Evolutionary conservation across 495 filamentous ascomycete species (phyloP).

Genomic region (Penicillium nucicola): DNA sequence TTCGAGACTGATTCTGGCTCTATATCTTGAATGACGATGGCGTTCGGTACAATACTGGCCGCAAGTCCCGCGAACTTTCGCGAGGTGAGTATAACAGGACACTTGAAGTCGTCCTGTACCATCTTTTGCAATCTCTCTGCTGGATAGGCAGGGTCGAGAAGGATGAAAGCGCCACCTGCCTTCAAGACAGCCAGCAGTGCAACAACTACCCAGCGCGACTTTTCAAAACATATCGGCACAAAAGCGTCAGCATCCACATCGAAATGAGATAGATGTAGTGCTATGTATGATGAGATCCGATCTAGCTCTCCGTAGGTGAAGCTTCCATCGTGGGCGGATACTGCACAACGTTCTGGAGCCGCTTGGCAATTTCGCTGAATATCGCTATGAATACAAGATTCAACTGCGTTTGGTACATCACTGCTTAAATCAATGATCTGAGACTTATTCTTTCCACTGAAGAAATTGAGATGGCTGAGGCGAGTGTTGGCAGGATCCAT

Average conservation of each 20-base stretch:
- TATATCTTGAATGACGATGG: neutral
- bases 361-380: neutral
- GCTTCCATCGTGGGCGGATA: conserved; percentile 46
- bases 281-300: conserved; percentile 23
- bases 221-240: conserved; percentile 43
- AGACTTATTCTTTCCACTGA: conserved; percentile 8
- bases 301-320: conserved; percentile 50
- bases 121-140: neutral
- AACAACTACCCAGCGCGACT: conserved; percentile 39
- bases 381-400: conserved; percentile 18
- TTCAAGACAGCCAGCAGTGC: conserved; percentile 43
- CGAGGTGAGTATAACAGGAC: neutral
- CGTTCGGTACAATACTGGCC: neutral
- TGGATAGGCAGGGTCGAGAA: conserved; percentile 6
- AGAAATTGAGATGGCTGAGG: conserved; percentile 9
- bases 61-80: too few relatives aligned
- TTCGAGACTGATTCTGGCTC: too few relatives aligned
- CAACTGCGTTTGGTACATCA: conserved; percentile 9
- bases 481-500: neutral
- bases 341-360: neutral
- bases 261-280: too few relatives aligned
- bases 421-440: conserved; percentile 19
- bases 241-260: conserved; percentile 32
- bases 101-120: neutral
- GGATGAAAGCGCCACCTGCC: conserved; percentile 9